These are phyloP conservation scores for Penicillium corylophilum DNA, from an alignment of 2,329 filamentous ascomycete species.

Conservation along the genomic window DNA sequence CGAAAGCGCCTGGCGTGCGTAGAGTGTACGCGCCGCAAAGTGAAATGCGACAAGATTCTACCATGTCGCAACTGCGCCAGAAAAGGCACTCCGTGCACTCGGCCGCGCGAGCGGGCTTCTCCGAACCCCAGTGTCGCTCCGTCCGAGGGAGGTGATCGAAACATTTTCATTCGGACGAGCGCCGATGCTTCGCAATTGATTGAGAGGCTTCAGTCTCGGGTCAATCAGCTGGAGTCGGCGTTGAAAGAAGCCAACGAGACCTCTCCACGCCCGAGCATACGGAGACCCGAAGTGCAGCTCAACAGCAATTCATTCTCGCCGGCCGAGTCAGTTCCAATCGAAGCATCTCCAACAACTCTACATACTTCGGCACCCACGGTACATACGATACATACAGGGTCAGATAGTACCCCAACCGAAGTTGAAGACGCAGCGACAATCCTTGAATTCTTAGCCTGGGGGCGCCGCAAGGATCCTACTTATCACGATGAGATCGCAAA, in stretches of 20 bases:
- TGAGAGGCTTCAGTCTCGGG: slow-evolving; percentile 23
- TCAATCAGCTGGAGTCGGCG: slow-evolving; percentile 28
- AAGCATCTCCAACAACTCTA: neutral
- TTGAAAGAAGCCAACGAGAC: slow-evolving; percentile 16
- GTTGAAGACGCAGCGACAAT: slow-evolving; percentile 47
- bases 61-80: slow-evolving; percentile 42
- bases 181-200: slow-evolving; percentile 14
- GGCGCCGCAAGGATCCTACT: slow-evolving; percentile 44
- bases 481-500: slow-evolving; percentile 27
- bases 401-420: slow-evolving; percentile 14
- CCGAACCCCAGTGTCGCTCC: slow-evolving; percentile 5
- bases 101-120: slow-evolving; percentile 12
- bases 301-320: slow-evolving; percentile 1
- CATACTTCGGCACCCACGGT: neutral
- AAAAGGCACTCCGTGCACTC: slow-evolving; percentile 9
- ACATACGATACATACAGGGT: neutral
- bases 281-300: neutral
- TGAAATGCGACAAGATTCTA: slow-evolving; percentile 43
- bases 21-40: slow-evolving; percentile 29
- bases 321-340: neutral
- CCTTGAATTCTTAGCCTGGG: slow-evolving; percentile 52
- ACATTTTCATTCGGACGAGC: neutral
- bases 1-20: slow-evolving; percentile 29
- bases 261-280: neutral
- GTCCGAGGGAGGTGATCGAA: slow-evolving; percentile 1